Evolutionary conservation across 2,329 filamentous ascomycete genomes (phyloP).

Genomic region (Nigrospora oryzae): DNA sequence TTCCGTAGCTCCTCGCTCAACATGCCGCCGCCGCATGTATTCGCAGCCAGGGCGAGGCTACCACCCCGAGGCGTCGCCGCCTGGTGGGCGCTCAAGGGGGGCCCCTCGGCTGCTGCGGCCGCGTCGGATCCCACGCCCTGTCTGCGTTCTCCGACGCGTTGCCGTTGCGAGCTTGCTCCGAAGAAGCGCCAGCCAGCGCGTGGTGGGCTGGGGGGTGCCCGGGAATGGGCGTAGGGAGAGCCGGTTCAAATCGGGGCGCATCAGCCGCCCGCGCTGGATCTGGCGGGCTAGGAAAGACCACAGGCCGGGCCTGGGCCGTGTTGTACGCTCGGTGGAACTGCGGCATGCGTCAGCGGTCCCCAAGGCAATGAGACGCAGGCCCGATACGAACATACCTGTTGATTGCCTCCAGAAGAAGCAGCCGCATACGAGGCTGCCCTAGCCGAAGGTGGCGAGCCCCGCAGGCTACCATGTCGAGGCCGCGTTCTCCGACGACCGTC

Average conservation of each 20-base stretch:
- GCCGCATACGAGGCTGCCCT: slow-evolving; percentile 9
- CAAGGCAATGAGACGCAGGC: background rate
- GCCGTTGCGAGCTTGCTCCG: too few relatives aligned
- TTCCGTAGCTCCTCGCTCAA: too few relatives aligned
- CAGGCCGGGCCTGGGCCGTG: background rate
- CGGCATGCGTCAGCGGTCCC: background rate
- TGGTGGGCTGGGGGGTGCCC: too few relatives aligned
- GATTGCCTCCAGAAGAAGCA: background rate
- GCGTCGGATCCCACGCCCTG: too few relatives aligned
- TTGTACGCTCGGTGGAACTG: background rate
- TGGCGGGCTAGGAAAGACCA: background rate
- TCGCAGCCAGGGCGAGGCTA: too few relatives aligned
- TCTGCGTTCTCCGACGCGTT: too few relatives aligned
- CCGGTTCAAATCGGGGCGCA: background rate
- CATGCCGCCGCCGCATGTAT: too few relatives aligned
- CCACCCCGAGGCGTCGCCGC: too few relatives aligned
- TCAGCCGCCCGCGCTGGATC: background rate
- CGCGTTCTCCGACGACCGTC: slow-evolving; percentile 20
- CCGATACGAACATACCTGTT: background rate
- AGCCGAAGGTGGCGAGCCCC: slow-evolving; percentile 13
- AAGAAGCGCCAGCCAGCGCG: too few relatives aligned
- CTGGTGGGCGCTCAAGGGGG: too few relatives aligned
- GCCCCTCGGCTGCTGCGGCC: too few relatives aligned
- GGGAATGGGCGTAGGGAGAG: too few relatives aligned
- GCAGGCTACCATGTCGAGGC: slow-evolving; percentile 15